These are phyloP conservation scores for Spathaspora passalidarum DNA, from an alignment of 805 yeast species.

Conservation along the genomic window DNA sequence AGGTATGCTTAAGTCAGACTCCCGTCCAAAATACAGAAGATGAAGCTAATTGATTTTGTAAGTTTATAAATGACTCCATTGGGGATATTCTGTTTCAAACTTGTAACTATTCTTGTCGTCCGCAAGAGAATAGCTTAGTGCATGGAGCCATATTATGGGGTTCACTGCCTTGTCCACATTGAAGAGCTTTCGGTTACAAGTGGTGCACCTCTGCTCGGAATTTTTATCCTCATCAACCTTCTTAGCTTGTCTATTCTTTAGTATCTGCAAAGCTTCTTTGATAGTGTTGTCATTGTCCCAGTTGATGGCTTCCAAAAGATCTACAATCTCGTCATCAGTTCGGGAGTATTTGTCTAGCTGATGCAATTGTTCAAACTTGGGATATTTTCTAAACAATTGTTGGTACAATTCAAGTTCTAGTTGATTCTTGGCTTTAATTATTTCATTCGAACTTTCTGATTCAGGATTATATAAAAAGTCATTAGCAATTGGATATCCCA, in stretches of 20 bases:
- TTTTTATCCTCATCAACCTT: neutral
- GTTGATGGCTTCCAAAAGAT: neutral
- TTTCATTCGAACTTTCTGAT: conserved; percentile 6
- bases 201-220: neutral
- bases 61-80: conserved; percentile 39
- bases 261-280: neutral
- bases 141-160: conserved; percentile 47
- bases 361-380: conserved; percentile 12
- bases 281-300: conserved; percentile 2
- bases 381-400: conserved; percentile 14
- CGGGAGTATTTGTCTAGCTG: conserved; percentile 6
- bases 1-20: neutral
- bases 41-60: neutral
- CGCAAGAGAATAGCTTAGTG: conserved; percentile 34
- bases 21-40: neutral
- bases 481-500: conserved; percentile 85
- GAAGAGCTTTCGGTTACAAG: conserved; percentile 4
- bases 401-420: conserved; percentile 24
- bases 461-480: conserved; percentile 46
- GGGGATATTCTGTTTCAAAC: conserved; percentile 44
- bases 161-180: neutral
- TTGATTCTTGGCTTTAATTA: conserved; percentile 17
- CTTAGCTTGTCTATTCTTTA: neutral
- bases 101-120: conserved; percentile 20
- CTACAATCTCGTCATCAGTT: conserved; percentile 5